Evolutionary conservation across 306 rosid species (phyloP).

Genomic region (Trifolium subterraneum): DNA sequence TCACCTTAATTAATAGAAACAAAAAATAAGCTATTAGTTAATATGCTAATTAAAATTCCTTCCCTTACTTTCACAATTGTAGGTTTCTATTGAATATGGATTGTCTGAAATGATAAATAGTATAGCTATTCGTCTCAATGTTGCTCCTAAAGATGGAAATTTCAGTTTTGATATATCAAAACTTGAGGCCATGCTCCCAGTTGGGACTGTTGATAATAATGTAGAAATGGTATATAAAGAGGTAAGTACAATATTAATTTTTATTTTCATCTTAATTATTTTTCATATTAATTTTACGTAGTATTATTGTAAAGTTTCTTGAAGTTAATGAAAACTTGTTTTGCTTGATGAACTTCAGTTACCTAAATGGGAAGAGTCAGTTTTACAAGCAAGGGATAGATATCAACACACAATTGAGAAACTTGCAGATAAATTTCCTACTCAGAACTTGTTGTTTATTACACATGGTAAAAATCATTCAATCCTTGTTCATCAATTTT

Average conservation of each 20-base stretch:
- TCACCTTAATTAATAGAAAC: no score
- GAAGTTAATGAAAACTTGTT: slow-evolving; percentile 16
- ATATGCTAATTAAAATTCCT: background rate
- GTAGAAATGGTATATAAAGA: slow-evolving; percentile 62
- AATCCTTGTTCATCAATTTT: background rate
- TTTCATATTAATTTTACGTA: background rate
- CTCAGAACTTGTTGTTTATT: slow-evolving; percentile 72
- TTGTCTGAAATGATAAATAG: slow-evolving; percentile 77
- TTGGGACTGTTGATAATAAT: slow-evolving; percentile 57
- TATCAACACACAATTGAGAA: slow-evolving; percentile 59
- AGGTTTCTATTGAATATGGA: slow-evolving; percentile 83
- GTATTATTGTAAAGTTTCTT: background rate
- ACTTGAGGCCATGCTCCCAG: slow-evolving; percentile 66
- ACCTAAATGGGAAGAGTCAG: slow-evolving; percentile 74
- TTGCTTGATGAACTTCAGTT: slow-evolving; percentile 52
- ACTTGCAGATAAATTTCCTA: slow-evolving; percentile 74
- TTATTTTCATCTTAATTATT: background rate
- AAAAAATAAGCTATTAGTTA: background rate
- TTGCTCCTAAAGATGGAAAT: slow-evolving; percentile 69
- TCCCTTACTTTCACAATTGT: slow-evolving; percentile 19
- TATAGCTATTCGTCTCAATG: slow-evolving; percentile 55
- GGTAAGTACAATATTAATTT: slow-evolving; percentile 44
- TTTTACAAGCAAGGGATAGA: slow-evolving; percentile 51
- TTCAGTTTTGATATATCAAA: slow-evolving; percentile 65
- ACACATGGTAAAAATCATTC: slow-evolving; percentile 66